phyloP scores from a whole-genome alignment of 2,329 filamentous ascomycete genomes.

The Chaetomiaceae sp. region DNA sequence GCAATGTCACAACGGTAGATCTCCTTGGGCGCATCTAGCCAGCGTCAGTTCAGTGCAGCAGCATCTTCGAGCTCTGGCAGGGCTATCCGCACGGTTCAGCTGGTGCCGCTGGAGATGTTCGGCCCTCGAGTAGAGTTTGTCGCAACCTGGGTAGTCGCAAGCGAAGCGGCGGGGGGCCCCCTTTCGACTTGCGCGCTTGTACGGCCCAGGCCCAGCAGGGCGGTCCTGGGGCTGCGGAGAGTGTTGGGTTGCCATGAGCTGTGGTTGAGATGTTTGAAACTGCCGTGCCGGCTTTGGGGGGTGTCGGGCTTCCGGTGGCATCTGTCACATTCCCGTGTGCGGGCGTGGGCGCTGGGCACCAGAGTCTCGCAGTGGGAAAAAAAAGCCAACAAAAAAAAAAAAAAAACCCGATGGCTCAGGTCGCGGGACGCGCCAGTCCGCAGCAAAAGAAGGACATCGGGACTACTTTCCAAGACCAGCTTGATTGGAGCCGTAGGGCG shows the following conservation, averaged over 20 bases:
- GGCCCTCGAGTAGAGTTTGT: constrained; percentile 74
- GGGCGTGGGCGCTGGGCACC: no score
- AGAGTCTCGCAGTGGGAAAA: no score
- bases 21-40: constrained; percentile 69
- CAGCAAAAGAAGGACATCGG: constrained; percentile 12
- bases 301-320: constrained; percentile 3
- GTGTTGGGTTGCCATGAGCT: constrained; percentile 22
- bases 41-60: constrained; percentile 19
- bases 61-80: neutral
- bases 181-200: constrained; percentile 51
- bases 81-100: constrained; percentile 63
- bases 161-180: constrained; percentile 50
- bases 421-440: constrained; percentile 15
- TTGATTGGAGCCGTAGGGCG: no score
- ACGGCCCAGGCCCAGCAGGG: constrained; percentile 25
- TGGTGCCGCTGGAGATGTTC: constrained; percentile 80
- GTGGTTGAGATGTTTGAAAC: neutral
- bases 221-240: constrained; percentile 13
- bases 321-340: neutral
- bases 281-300: constrained; percentile 4
- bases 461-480: no score
- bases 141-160: constrained; percentile 67
- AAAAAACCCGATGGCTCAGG: neutral
- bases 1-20: constrained; percentile 74
- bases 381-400: neutral